Base-by-base conservation (phyloP, 805 yeast species). In the Hemisphaericaspora nanyangensis region DNA sequence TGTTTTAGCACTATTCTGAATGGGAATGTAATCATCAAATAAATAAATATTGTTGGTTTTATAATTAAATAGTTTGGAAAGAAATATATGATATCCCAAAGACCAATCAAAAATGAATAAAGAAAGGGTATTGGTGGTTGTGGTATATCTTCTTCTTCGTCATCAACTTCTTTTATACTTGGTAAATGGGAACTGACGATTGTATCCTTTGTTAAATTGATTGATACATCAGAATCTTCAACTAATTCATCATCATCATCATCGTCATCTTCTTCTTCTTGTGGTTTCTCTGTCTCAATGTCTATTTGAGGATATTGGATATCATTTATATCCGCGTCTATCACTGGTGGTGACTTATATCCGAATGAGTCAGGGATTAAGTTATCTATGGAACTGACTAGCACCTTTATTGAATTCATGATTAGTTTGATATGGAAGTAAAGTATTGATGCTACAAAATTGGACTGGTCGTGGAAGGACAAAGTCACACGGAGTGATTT, bases 1-100 rank as follows among this genome's bases (percentile, higher is more conserved):
- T 34, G 44, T 29, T 38, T 42, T 13, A 39, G 20, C 12, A 44
- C 17, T 15, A 40, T 69, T 13, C 61, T 63, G 44, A 80, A 58
- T 0, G 90, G 90, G 50, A 72, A 77, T 2, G 80, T 69, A 5
- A 76, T 40, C n/a, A 81, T 44, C 36, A 62, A 67, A 75, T 85
- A 70, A 1, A 72, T 31, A 34, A 72, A 63, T 4, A 61, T 43
- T 12, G 77, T 40, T 2, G 90, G 89, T 40, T 70, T 71, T n/a
- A 75, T 45, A 4, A 82, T 45, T 6, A 81, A 37, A 29, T 70
- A 48, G 44, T 74, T 70, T 48, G 30, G 57, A 17, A 51, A 34
- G 29, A 46, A 48, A 7, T 38, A 37, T 17, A 48, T 15, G 22
- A 5, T 26, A 20, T 38, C 34, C 37, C 40, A 38, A 22, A 34